Evolutionary conservation across 768 basidiomycete species (phyloP).

Genomic region (Neoboletus subvelutipes): DNA sequence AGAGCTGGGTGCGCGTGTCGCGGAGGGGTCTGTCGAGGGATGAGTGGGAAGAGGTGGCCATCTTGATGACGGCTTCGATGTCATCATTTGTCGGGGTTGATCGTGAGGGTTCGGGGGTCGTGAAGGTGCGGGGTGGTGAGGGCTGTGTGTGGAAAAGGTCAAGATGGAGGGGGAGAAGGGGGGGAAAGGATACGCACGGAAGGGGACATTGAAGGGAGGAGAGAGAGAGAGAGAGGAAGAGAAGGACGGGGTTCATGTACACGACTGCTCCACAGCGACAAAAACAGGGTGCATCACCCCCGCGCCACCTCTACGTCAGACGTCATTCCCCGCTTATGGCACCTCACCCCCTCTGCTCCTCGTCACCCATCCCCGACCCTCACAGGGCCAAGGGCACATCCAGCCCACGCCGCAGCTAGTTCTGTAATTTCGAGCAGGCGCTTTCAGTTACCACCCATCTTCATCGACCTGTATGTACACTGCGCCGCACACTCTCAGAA

Average conservation of each 20-base stretch:
- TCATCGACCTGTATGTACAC: too few relatives aligned
- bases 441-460: too few relatives aligned
- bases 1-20: constrained; percentile 93
- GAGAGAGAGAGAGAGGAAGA: constrained; percentile 6
- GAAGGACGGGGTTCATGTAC: constrained; percentile 25
- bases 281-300: constrained; percentile 35
- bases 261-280: constrained; percentile 34
- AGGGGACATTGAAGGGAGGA: constrained; percentile 16
- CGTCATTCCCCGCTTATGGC: constrained; percentile 29
- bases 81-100: constrained; percentile 67
- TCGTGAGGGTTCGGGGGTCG: constrained; percentile 13
- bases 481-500: not conserved
- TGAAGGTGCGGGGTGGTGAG: not conserved
- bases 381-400: not conserved
- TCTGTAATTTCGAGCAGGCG: too few relatives aligned
- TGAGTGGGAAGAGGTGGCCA: constrained; percentile 75
- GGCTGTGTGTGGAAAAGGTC: constrained; percentile 12
- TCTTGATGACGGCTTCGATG: constrained; percentile 89
- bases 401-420: not conserved
- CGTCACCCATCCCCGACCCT: not conserved
- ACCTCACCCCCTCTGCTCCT: not conserved
- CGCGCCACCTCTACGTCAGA: constrained; percentile 35
- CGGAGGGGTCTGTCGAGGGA: constrained; percentile 53
- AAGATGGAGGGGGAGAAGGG: not conserved
- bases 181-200: constrained; percentile 1